Base-by-base conservation (phyloP, 1,284 basidiomycete species). In the Apiotrichum porosum region DNA sequence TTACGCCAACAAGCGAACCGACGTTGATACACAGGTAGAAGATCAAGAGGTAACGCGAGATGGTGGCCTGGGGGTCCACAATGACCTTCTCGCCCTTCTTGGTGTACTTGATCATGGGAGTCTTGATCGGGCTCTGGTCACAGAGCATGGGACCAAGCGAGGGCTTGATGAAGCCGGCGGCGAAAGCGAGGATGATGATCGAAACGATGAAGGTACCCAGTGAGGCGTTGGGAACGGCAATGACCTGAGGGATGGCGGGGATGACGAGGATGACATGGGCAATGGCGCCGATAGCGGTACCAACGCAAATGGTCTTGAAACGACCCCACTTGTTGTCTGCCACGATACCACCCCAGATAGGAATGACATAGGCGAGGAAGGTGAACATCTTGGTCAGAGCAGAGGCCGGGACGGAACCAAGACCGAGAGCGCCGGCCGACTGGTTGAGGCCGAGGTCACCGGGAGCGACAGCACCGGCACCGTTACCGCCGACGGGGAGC, bases 381-480 rank as follows among this genome's bases (percentile, higher is more conserved):
- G 41, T 33, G 58, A 66, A 66, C 32, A 57, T 52, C 23, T 54
- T 55, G 33, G 49, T 54, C 33, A 69, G 33, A 13, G 62, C 67
- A 9, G 59, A 53, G 23, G 61, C 58, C 9, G 47, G 44, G 31
- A 58, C 56, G 12, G 61, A 61, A 6, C 66, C 68, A 32, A 58
- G 39, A 41, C 58, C 60, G 8, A 68, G 54, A 19, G 68, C 68
- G 60, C 86, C 87, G 0, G 84, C 85, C 0, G 83, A 82, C 38
- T 65, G 53, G 33, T 65, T 49, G 15, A 50, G 28, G 17, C 83
- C 79, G 15, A 76, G 80, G 51, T 84, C 81, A 5, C 83, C 83
- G 45, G 77, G 71, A 14, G 80, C 81, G 6, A 88, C 78, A 4
- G 87, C 87, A 56, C 86, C 87, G 4, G 86, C 79, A 33, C 66